Percentiles rank a stretch among this genome's conserved stretches.
Conservation (phyloP, 1,284 basidiomycete species). For the Irpex sp. region DNA sequence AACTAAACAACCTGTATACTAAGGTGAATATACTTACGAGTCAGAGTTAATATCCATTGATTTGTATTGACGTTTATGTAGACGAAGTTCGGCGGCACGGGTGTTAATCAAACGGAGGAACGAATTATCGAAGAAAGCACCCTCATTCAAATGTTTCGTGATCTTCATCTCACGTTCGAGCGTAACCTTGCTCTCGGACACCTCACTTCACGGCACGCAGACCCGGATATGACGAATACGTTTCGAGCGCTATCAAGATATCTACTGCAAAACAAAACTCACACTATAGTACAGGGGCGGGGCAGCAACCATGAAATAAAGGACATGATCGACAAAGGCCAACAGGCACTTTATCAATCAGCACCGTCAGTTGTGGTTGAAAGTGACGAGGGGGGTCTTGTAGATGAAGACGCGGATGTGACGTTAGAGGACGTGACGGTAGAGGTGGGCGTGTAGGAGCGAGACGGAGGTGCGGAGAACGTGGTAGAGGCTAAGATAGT, state of each 20-base stretch:
- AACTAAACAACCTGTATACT: slow-evolving; percentile 25
- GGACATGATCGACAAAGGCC: slow-evolving; percentile 19
- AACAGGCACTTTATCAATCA: neutral
- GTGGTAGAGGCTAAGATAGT: no score
- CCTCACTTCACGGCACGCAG: slow-evolving; percentile 21
- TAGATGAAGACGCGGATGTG: neutral
- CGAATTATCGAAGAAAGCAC: slow-evolving; percentile 26
- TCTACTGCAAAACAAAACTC: slow-evolving; percentile 16
- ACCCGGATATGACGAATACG: slow-evolving; percentile 25
- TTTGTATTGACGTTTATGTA: neutral
- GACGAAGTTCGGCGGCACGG: slow-evolving; percentile 1
- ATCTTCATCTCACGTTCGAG: slow-evolving; percentile 19
- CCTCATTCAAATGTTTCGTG: slow-evolving; percentile 26
- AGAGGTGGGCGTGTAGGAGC: no score
- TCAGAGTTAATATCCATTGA: neutral
- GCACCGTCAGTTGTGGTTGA: neutral
- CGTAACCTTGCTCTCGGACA: slow-evolving; percentile 23
- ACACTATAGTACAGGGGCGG: slow-evolving; percentile 16
- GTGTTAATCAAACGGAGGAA: slow-evolving; percentile 24
- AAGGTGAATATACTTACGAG: slow-evolving; percentile 16
- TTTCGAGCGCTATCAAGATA: slow-evolving; percentile 18
- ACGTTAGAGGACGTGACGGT: neutral
- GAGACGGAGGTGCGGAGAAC: no score
- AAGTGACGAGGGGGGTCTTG: neutral
- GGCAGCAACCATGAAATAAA: slow-evolving; percentile 15